Evolutionary conservation across 2,329 filamentous ascomycete species (phyloP).

Genomic region (Curvularia eragrostidis): DNA sequence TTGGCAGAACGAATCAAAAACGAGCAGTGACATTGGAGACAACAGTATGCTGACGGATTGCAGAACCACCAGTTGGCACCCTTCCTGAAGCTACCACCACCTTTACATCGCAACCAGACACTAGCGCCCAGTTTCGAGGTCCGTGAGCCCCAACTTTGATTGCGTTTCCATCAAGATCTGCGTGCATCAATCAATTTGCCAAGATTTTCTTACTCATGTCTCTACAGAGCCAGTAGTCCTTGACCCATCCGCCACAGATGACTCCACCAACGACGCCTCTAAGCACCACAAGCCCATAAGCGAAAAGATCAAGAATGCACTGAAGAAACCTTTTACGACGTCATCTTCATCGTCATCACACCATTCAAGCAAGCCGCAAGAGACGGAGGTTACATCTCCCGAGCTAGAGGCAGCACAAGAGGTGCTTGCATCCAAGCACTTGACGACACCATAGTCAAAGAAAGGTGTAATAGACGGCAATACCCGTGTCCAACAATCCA

Average conservation of each 20-base stretch:
- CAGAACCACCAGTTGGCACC: slow-evolving; percentile 11
- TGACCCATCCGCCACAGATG: not conserved
- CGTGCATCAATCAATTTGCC: not conserved
- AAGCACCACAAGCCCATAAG: slow-evolving; percentile 4
- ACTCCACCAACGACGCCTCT: not conserved
- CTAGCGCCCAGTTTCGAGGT: slow-evolving; percentile 16
- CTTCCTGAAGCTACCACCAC: slow-evolving; percentile 8
- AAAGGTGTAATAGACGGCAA: not conserved
- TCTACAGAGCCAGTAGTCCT: slow-evolving; percentile 10
- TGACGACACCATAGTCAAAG: slow-evolving; percentile 10
- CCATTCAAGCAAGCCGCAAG: slow-evolving; percentile 2
- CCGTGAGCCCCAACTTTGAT: not conserved
- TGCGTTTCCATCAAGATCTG: not conserved
- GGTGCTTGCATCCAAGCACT: slow-evolving; percentile 11
- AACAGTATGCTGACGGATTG: not conserved
- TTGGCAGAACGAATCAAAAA: not conserved
- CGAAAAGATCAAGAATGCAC: slow-evolving; percentile 15
- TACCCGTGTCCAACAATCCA: not conserved
- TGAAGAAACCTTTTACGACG: slow-evolving; percentile 20
- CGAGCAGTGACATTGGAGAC: not conserved
- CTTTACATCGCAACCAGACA: not conserved
- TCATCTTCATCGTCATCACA: not conserved
- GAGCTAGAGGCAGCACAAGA: slow-evolving; percentile 18
- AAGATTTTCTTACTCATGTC: not conserved
- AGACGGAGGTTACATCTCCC: slow-evolving; percentile 6